Conservation (phyloP, 208 protist genomes). For the Leishmania martiniquensis region DNA sequence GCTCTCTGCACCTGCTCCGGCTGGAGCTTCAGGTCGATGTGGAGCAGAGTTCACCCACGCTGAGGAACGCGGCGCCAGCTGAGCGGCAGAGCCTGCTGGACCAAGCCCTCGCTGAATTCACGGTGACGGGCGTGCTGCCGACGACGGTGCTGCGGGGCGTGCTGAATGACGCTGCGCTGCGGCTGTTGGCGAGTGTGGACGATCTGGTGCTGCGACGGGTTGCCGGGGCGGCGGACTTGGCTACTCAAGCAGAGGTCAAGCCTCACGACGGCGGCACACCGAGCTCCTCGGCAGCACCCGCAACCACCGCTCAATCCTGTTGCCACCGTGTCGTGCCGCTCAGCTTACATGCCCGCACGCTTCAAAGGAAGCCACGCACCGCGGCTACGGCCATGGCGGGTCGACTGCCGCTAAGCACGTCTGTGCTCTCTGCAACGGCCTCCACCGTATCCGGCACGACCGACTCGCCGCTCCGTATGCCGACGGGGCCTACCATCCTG, state of each 20-base stretch:
- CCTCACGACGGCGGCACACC: neutral
- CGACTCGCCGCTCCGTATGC: conserved; percentile 9
- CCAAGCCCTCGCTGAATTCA: conserved; percentile 22
- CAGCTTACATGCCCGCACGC: conserved; percentile 29
- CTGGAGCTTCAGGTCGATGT: conserved; percentile 23
- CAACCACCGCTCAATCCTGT: neutral
- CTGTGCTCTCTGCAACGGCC: conserved; percentile 3
- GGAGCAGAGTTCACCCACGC: conserved; percentile 20
- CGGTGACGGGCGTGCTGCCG: conserved; percentile 23
- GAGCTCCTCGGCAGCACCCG: neutral
- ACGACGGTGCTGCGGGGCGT: conserved; percentile 28
- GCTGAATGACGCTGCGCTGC: conserved; percentile 36
- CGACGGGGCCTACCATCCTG: neutral
- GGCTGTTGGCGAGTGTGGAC: conserved; percentile 33
- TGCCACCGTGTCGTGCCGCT: conserved; percentile 20
- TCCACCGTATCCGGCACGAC: conserved; percentile 15
- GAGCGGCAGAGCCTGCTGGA: conserved; percentile 21
- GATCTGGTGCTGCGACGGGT: conserved; percentile 22
- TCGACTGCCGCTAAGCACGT: neutral
- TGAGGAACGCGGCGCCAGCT: conserved; percentile 12
- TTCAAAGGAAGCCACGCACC: conserved; percentile 7
- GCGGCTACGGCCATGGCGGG: neutral
- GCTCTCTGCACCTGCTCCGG: conserved; percentile 29
- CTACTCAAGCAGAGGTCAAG: neutral
- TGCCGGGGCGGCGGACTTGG: conserved; percentile 13